Percentiles rank a stretch among this genome's conserved stretches.
These are phyloP conservation scores for Boletus insuetus DNA, from an alignment of 768 basidiomycete genomes.

Conservation along the genomic window DNA sequence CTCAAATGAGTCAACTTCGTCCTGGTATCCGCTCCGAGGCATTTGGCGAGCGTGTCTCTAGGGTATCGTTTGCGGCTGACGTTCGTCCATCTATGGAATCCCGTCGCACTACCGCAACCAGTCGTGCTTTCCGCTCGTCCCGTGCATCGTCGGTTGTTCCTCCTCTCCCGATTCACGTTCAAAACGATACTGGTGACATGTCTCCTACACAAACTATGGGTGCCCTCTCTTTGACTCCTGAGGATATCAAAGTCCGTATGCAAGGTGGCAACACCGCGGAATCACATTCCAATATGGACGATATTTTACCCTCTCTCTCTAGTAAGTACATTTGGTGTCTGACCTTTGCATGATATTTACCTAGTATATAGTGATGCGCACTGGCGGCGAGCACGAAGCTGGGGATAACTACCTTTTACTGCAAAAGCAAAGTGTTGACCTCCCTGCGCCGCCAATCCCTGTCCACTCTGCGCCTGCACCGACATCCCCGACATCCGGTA, in stretches of 20 bases:
- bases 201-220: conserved; percentile 47
- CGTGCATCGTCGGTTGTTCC: conserved; percentile 40
- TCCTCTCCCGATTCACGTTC: conserved; percentile 35
- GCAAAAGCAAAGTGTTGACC: conserved; percentile 18
- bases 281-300: conserved; percentile 45
- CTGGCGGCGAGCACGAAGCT: conserved; percentile 35
- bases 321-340: conserved; percentile 40
- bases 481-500: conserved; percentile 35
- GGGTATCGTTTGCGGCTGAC: conserved; percentile 71
- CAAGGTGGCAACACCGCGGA: conserved; percentile 31
- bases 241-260: conserved; percentile 60
- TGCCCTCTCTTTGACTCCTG: conserved; percentile 45
- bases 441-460: conserved; percentile 36
- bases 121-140: conserved; percentile 45
- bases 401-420: conserved; percentile 49
- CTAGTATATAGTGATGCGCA: conserved; percentile 64
- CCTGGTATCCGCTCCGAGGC: conserved; percentile 53
- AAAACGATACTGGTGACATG: conserved; percentile 29
- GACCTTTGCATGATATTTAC: conserved; percentile 4
- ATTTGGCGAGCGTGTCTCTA: conserved; percentile 49
- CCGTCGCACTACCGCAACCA: conserved; percentile 40
- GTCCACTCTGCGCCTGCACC: conserved; percentile 25
- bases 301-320: conserved; percentile 66
- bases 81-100: conserved; percentile 46
- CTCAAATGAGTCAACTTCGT: conserved; percentile 45